A percentile compares a stretch with the other conserved stretches of the same genome.
Evolutionary conservation across 768 basidiomycete genomes (phyloP).

Genomic region (Tephrocybe rancida): DNA sequence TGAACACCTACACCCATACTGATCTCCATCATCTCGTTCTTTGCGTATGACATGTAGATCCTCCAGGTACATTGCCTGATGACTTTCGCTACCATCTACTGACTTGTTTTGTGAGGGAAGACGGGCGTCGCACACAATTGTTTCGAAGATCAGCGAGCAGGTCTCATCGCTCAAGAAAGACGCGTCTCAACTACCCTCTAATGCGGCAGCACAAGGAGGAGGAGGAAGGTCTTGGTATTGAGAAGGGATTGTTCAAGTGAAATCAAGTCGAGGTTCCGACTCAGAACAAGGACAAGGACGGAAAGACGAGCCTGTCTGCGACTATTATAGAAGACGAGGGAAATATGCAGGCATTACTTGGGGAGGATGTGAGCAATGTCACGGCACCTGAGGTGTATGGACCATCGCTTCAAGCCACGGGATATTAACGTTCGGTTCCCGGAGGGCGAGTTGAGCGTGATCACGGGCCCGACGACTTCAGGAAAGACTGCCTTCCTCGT

Average conservation of each 20-base stretch:
- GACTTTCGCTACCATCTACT: neutral
- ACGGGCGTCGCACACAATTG: no score
- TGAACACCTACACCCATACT: conserved; percentile 80
- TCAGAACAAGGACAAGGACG: no score
- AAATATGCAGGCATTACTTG: no score
- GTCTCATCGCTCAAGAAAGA: no score
- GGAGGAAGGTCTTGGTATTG: no score
- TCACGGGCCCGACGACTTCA: no score
- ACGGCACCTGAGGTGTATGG: no score
- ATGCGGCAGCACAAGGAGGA: neutral
- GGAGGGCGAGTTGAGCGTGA: conserved; percentile 69
- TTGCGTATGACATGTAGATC: conserved; percentile 64
- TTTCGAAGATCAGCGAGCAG: conserved; percentile 66
- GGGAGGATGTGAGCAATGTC: no score
- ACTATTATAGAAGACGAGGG: no score
- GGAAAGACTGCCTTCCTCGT: conserved; percentile 78
- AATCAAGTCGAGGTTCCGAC: conserved; percentile 53
- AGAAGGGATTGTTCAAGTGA: conserved; percentile 66
- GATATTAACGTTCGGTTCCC: conserved; percentile 74
- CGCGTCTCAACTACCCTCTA: neutral
- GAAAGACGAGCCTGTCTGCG: no score
- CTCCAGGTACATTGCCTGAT: conserved; percentile 47
- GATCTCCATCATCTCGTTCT: conserved; percentile 86
- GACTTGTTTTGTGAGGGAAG: conserved; percentile 36
- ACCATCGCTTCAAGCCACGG: no score